Percentiles rank a stretch among this genome's conserved stretches.
These are phyloP conservation scores for Phytophthora sp. DNA, from an alignment of 352 stramenopile species.

Conservation along the genomic window DNA sequence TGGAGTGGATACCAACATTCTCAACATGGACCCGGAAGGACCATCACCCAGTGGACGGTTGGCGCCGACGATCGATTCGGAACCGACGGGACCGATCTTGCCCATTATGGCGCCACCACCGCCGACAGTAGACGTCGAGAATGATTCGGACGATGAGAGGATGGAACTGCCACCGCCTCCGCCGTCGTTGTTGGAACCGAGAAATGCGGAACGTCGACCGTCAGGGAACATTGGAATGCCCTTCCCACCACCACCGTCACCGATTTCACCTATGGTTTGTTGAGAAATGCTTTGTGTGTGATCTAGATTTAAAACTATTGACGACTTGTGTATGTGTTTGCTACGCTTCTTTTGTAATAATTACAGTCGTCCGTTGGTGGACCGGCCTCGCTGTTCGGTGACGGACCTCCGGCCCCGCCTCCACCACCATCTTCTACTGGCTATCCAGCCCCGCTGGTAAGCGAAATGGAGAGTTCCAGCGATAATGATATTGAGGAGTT, in stretches of 20 bases:
- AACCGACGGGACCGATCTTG: conserved; percentile 41
- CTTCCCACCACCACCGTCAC: conserved; percentile 49
- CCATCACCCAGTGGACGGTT: conserved; percentile 64
- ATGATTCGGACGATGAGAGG: conserved; percentile 37
- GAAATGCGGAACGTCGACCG: conserved; percentile 16
- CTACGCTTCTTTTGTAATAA: conserved; percentile 17
- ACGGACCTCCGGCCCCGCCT: conserved; percentile 54
- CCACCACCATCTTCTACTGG: conserved; percentile 31
- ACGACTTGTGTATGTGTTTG: neutral
- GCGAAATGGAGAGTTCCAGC: conserved; percentile 63
- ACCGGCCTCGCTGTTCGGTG: conserved; percentile 61
- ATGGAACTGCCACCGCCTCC: conserved; percentile 40
- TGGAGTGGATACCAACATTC: conserved; percentile 66
- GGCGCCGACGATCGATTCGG: conserved; percentile 35
- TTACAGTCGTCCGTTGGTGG: conserved; percentile 46
- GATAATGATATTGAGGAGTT: conserved; percentile 63
- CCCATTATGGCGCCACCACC: conserved; percentile 46
- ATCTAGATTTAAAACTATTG: too few relatives aligned
- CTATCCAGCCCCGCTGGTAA: conserved; percentile 26
- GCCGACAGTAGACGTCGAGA: conserved; percentile 18
- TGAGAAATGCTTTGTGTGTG: too few relatives aligned
- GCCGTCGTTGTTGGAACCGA: conserved; percentile 35
- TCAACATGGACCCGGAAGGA: conserved; percentile 85
- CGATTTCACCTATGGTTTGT: conserved; percentile 69
- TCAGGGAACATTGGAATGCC: conserved; percentile 62